Percentiles rank a stretch among this genome's conserved stretches.
These are phyloP conservation scores for Mentha longifolia DNA, from an alignment of 257 asterid species.

Conservation along the genomic window DNA sequence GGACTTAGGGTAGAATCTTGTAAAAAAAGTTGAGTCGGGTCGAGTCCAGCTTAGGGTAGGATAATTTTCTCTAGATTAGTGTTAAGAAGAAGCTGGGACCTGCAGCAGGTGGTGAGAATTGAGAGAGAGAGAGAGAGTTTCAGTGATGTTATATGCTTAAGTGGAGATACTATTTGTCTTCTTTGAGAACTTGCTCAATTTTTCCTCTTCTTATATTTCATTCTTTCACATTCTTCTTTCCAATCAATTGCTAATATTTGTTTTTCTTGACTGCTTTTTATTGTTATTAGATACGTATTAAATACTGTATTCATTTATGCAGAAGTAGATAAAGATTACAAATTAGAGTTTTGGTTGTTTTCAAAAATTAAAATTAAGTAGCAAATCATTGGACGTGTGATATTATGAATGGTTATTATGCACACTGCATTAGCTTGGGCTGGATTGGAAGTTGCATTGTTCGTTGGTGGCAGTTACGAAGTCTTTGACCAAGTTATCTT, in stretches of 20 bases:
- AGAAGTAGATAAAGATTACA: too few species aligned
- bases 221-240: constrained; percentile 24
- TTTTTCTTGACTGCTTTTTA: neutral
- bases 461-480: too few species aligned
- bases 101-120: neutral
- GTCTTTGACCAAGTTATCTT: too few species aligned
- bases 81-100: constrained; percentile 27
- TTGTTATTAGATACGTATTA: too few species aligned
- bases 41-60: constrained; percentile 32
- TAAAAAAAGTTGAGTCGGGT: constrained; percentile 29
- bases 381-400: too few species aligned
- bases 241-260: neutral
- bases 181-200: constrained; percentile 21
- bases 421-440: too few species aligned
- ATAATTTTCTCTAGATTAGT: constrained; percentile 23
- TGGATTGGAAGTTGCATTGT: too few species aligned
- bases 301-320: too few species aligned
- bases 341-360: too few species aligned
- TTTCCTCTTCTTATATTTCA: neutral
- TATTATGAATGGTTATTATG: too few species aligned
- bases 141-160: constrained; percentile 29
- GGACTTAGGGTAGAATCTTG: constrained; percentile 37
- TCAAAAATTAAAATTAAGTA: too few species aligned
- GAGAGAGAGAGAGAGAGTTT: constrained; percentile 3
- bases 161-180: constrained; percentile 27